Evolutionary conservation across 305 asterid genomes (phyloP), one percentile per base, ranked within the genome.

Genomic region (Solanum hybrid): DNA sequence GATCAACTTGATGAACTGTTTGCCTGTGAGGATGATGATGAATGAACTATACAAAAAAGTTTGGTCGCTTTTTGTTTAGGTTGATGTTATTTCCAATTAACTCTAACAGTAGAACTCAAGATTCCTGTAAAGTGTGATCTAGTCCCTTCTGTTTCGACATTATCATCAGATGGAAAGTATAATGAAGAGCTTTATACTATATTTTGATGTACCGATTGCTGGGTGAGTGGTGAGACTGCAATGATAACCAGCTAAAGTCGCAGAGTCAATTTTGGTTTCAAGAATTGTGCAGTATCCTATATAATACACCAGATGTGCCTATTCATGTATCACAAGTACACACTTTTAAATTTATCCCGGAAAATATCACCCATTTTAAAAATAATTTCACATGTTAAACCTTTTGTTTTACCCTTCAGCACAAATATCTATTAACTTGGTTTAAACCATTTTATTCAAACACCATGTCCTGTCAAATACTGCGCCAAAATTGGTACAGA

Each of bases 1-100:
- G 96, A 95, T 89, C 98, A 95, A 89, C 95, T 95, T 64, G 93
- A 91, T 26, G 93, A 95, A 89, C 97, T 96, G 90, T 95, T 95
- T 93, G 94, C 93, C 20, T 90, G 83, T 34, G 94, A 94, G 16
- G 90, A 67, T 57, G 96, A 91, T 6, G 95, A 93, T 75, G 94
- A 83, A 89, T 90, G 86, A 37, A 34, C 91, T 85, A 73, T 87
- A 69, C 92, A 90, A 37, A 86, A 82, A 10, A 6, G 71, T 22
- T 51, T 18, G 28, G 10, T 84, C 42, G 12, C 16, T 18, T 46
- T 80, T 24, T n/a, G 33, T n/a, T 37, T 34, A 37, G 64, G 11
- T 80, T 9, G 29, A 71, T 3, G 24, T 5, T 9, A 31, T 46
- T 40, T 26, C 71, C 87, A 29, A 18, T 10, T 18, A 16, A 83